Evolutionary conservation across 148 eudicot genomes (phyloP), one percentile per base, ranked within the genome.

Genomic region (Rhododendron griersonianum): DNA sequence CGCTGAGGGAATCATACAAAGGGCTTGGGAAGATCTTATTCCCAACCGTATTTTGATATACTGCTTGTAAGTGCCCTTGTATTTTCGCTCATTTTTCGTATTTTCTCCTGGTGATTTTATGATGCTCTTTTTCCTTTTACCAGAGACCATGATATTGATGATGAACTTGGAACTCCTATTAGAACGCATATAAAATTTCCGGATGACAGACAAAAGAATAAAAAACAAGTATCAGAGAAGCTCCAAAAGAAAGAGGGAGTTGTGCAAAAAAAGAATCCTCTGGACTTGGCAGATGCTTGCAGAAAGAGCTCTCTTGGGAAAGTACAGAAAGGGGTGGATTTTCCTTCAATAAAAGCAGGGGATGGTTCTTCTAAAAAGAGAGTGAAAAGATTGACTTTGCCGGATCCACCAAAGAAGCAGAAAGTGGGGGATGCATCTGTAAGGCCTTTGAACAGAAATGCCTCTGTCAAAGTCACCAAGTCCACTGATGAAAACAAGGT

Each of bases 21-120:
- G 99, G 90, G 99, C 98, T 69, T 97, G 99, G 99, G 92, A 92
- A 78, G 91, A 77, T 85, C 93, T 97, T 82, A 88, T 97, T 87
- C 93, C 92, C 37, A 92, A 92, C 85, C 96, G 96, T 74, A 90
- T 95, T 82, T 86, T 97, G 87, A 97, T 95, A 80, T 95, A 97
- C 89, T 97, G 99, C 90, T 82, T 97, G 99, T 97, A 89, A 89
- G 98, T 92, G 87, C 11, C 84, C 51, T 78, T 39, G 63, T 18
- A 44, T 81, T 15, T 48, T n/a, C 51, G 25, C 16, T 41, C 14
- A 37, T 82, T 2, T 23, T 73, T 59, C 5, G 73, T 37, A 57
- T 39, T 74, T 18, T 45, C 33, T 78, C 10, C 11, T 11, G 19
- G 44, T 87, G 19, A 33, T 23, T 79, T 33, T 14, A 39, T 16